Conservation (phyloP, 148 eudicot species). For the Cornus kousa region DNA sequence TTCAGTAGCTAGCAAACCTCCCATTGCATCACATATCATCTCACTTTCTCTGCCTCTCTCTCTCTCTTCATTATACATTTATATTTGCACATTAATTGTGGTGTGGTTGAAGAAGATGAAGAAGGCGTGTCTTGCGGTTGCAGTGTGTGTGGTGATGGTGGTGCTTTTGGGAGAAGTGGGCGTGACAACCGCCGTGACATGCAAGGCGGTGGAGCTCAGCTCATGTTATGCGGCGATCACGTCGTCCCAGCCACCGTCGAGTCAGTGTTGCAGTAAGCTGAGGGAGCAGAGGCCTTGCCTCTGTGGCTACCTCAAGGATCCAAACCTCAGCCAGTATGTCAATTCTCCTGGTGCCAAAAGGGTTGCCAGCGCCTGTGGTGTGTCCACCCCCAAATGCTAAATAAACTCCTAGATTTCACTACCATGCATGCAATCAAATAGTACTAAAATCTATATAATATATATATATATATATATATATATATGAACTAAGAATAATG, state of each 20-base stretch:
- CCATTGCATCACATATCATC: too few relatives aligned
- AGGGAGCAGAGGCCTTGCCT: constrained; percentile 38
- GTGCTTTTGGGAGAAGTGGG: constrained; percentile 6
- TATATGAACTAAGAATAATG: too few relatives aligned
- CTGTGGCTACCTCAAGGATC: constrained; percentile 31
- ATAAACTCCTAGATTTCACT: too few relatives aligned
- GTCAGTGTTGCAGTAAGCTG: constrained; percentile 31
- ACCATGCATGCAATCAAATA: too few relatives aligned
- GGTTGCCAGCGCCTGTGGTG: constrained; percentile 29
- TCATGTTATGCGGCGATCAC: constrained; percentile 28
- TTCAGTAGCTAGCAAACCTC: too few relatives aligned
- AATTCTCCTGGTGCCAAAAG: constrained; percentile 26
- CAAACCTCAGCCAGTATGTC: constrained; percentile 21
- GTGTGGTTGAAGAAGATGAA: not conserved
- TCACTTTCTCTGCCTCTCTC: too few relatives aligned
- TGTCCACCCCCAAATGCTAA: constrained; percentile 26
- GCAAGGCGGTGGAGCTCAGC: constrained; percentile 19
- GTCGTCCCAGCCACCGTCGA: constrained; percentile 20
- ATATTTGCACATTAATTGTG: too few relatives aligned
- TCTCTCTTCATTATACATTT: too few relatives aligned
- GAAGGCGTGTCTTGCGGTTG: not conserved
- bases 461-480: too few relatives aligned
- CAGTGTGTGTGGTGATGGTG: constrained; percentile 10
- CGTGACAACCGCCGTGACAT: constrained; percentile 21
- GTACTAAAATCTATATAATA: too few relatives aligned